A percentile compares a stretch with the other conserved stretches of the same genome.
Conservation (phyloP, 176 grass and related monocot species). For the Aegilops sharonensis region DNA sequence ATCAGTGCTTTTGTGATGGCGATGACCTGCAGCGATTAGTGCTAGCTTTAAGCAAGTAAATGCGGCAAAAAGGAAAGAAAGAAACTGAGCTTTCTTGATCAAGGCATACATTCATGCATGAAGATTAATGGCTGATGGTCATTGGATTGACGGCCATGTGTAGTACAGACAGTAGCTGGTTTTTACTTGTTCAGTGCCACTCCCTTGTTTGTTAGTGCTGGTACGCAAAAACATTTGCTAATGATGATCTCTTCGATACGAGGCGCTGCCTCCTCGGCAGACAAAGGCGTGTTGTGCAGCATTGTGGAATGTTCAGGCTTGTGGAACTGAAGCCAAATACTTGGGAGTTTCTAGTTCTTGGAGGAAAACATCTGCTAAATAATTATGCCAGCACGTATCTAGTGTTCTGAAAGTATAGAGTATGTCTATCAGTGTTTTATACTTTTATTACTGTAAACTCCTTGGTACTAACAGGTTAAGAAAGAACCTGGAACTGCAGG, state of each 20-base stretch:
- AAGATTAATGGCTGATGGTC: background rate
- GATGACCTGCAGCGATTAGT: background rate
- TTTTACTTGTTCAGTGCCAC: too few relatives aligned
- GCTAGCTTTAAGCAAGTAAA: background rate
- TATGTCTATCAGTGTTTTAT: too few relatives aligned
- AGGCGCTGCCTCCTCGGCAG: background rate
- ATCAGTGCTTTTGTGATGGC: background rate
- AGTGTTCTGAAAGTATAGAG: too few relatives aligned
- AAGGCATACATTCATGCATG: background rate
- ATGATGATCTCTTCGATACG: background rate
- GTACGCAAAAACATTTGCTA: background rate
- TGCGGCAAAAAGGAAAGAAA: background rate
- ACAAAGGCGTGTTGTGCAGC: too few relatives aligned
- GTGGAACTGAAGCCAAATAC: too few relatives aligned
- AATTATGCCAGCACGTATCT: too few relatives aligned
- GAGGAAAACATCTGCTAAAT: too few relatives aligned
- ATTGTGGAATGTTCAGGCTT: too few relatives aligned
- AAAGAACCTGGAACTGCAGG: too few relatives aligned
- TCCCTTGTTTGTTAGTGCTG: background rate
- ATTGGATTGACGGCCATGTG: background rate
- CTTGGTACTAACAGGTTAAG: too few relatives aligned
- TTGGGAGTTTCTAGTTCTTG: too few relatives aligned
- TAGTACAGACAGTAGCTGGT: background rate
- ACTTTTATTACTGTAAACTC: too few relatives aligned
- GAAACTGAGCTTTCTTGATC: background rate